A percentile compares a stretch with the other conserved stretches of the same genome.
Evolutionary conservation across 176 grass and related monocot genomes (phyloP).

Genomic region (Rhynchospora tenuis): DNA sequence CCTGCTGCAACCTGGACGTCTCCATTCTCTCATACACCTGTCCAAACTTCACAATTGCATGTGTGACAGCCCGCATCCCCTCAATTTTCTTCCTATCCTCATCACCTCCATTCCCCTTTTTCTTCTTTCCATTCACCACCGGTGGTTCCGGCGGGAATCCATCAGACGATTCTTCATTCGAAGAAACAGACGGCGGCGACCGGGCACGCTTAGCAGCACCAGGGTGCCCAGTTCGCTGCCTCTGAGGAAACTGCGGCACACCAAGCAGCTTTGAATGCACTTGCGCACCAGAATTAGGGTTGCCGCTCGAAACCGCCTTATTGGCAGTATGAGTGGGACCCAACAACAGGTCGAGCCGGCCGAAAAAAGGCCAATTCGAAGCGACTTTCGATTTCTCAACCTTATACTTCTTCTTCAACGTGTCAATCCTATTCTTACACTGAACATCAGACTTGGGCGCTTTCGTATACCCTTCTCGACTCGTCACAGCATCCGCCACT

Average conservation of each 20-base stretch:
- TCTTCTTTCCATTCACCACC: constrained; percentile 53
- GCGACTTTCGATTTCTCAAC: constrained; percentile 61
- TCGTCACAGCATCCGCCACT: constrained; percentile 85
- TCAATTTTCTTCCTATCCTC: constrained; percentile 14
- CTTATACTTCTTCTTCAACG: constrained; percentile 99
- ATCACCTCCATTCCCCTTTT: constrained; percentile 17
- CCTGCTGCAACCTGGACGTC: constrained; percentile 66
- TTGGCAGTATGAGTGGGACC: constrained; percentile 45
- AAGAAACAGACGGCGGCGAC: constrained; percentile 28
- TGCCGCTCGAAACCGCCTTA: neutral
- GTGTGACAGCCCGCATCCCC: constrained; percentile 43
- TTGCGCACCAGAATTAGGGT: constrained; percentile 24
- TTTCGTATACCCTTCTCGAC: constrained; percentile 80
- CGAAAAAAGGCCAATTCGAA: constrained; percentile 82
- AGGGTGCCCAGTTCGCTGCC: constrained; percentile 39
- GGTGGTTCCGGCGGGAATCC: constrained; percentile 55
- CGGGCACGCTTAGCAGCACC: neutral
- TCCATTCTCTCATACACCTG: constrained; percentile 79
- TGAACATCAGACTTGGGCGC: constrained; percentile 68
- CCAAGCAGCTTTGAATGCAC: constrained; percentile 33
- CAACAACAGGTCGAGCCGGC: constrained; percentile 64
- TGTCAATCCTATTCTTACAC: constrained; percentile 99
- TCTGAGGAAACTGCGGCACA: constrained; percentile 48
- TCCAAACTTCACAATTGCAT: constrained; percentile 48
- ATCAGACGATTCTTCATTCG: constrained; percentile 60